A percentile compares a stretch with the other conserved stretches of the same genome.
phyloP scores from a whole-genome alignment of 2,329 filamentous ascomycete species.

The Shiraia sp. region DNA sequence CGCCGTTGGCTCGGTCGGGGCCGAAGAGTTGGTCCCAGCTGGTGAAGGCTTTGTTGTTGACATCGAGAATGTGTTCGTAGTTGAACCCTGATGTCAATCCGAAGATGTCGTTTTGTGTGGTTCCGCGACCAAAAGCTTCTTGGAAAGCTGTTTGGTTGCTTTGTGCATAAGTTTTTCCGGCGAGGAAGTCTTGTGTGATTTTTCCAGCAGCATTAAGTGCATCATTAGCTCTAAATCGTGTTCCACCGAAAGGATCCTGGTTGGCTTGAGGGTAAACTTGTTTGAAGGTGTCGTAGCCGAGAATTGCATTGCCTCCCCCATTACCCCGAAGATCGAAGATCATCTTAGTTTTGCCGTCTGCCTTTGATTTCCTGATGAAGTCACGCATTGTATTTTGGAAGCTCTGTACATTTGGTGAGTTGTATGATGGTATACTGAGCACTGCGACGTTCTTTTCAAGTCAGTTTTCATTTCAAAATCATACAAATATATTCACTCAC shows the following conservation, averaged over 20 bases:
- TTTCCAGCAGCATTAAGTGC: conserved; percentile 41
- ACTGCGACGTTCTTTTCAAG: conserved; percentile 50
- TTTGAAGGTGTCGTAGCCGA: conserved; percentile 53
- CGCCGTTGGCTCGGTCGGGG: conserved; percentile 34
- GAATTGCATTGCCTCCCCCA: conserved; percentile 56
- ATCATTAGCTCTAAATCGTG: conserved; percentile 52
- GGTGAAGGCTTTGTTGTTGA: conserved; percentile 30
- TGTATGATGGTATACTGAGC: conserved; percentile 51
- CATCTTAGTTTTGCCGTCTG: conserved; percentile 60
- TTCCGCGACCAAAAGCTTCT: conserved; percentile 27
- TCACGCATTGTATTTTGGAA: conserved; percentile 47
- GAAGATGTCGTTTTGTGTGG: conserved; percentile 26
- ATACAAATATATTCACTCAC: conserved; percentile 29
- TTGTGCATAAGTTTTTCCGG: conserved; percentile 34
- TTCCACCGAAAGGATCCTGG: conserved; percentile 50
- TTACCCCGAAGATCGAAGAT: conserved; percentile 68
- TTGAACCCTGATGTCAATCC: conserved; percentile 35
- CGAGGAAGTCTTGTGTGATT: conserved; percentile 34
- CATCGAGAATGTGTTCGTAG: conserved; percentile 37
- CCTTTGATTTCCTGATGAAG: conserved; percentile 54
- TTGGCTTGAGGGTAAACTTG: conserved; percentile 56
- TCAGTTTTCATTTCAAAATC: conserved; percentile 19
- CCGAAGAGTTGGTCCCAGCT: conserved; percentile 45
- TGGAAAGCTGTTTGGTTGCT: conserved; percentile 31
- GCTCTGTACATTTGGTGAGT: conserved; percentile 30